Percentiles rank a stretch among this genome's conserved stretches.
Evolutionary conservation across 2,329 filamentous ascomycete species (phyloP).

Genomic region (Exophiala viscosa): DNA sequence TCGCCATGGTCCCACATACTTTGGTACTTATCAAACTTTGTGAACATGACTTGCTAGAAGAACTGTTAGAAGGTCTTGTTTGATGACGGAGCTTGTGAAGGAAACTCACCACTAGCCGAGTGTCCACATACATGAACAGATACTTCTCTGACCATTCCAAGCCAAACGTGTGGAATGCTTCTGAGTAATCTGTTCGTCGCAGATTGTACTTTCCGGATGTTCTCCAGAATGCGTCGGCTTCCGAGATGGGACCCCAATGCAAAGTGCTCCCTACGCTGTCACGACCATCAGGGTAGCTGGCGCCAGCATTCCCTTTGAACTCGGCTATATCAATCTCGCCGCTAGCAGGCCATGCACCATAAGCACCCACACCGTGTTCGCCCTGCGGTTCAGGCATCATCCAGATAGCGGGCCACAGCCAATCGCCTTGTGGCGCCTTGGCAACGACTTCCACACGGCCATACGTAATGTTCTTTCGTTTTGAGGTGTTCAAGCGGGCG

Average conservation of each 20-base stretch:
- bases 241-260: constrained; percentile 45
- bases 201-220: constrained; percentile 31
- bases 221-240: constrained; percentile 31
- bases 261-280: constrained; percentile 44
- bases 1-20: constrained; percentile 37
- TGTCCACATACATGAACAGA: constrained; percentile 53
- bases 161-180: constrained; percentile 50
- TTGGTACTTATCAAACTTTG: constrained; percentile 30
- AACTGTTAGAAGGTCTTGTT: constrained; percentile 40
- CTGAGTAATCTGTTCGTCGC: constrained; percentile 29
- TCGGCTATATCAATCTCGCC: constrained; percentile 56
- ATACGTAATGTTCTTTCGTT: constrained; percentile 48
- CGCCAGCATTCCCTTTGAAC: constrained; percentile 45
- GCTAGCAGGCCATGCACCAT: constrained; percentile 50
- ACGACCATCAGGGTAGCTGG: constrained; percentile 40
- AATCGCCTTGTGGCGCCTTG: constrained; percentile 53
- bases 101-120: constrained; percentile 45
- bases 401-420: constrained; percentile 53
- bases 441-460: constrained; percentile 54
- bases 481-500: constrained; percentile 48
- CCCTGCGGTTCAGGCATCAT: constrained; percentile 46
- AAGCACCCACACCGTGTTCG: constrained; percentile 34
- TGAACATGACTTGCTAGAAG: constrained; percentile 29
- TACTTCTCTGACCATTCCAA: constrained; percentile 53
- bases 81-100: constrained; percentile 28